Conservation (phyloP, 2,329 filamentous ascomycete genomes). For the Zymoseptoria brevis region DNA sequence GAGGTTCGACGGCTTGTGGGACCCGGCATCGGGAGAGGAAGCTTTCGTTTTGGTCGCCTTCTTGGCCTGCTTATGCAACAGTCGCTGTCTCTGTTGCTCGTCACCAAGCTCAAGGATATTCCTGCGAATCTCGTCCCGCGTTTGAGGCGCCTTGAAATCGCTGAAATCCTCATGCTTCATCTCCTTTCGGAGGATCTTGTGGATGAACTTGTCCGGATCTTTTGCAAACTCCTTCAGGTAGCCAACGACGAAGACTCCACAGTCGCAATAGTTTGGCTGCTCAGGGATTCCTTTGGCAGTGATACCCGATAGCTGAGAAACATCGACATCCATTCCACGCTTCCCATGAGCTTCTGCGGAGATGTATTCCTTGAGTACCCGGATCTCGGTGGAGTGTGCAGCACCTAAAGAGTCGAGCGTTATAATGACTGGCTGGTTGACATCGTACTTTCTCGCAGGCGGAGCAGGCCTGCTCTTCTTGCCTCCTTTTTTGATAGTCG, state of each 20-base stretch:
- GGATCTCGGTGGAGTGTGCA: constrained; percentile 56
- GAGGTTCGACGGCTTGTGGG: background rate
- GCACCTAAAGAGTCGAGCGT: constrained; percentile 78
- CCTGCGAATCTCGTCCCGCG: constrained; percentile 59
- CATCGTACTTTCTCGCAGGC: constrained; percentile 26
- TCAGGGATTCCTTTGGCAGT: constrained; percentile 67
- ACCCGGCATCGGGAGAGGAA: background rate
- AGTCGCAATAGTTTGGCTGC: constrained; percentile 82
- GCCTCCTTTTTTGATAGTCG: constrained; percentile 4
- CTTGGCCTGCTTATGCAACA: constrained; percentile 33
- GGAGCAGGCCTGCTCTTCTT: constrained; percentile 15
- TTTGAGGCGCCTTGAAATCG: constrained; percentile 45
- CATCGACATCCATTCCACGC: constrained; percentile 40
- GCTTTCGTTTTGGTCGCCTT: constrained; percentile 2
- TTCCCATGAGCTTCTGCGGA: constrained; percentile 62
- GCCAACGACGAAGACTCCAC: constrained; percentile 75
- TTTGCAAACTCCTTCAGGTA: constrained; percentile 78
- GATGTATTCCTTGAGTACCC: constrained; percentile 68
- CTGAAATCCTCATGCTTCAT: constrained; percentile 53
- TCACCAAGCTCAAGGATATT: constrained; percentile 57
- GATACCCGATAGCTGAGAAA: constrained; percentile 49
- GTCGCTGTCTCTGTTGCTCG: constrained; percentile 43
- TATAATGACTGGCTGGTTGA: constrained; percentile 58
- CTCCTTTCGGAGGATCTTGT: constrained; percentile 57
- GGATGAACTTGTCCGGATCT: constrained; percentile 62